A percentile compares a stretch with the other conserved stretches of the same genome.
Conservation (phyloP, 345 rosid species). For the Moringa oleifera region DNA sequence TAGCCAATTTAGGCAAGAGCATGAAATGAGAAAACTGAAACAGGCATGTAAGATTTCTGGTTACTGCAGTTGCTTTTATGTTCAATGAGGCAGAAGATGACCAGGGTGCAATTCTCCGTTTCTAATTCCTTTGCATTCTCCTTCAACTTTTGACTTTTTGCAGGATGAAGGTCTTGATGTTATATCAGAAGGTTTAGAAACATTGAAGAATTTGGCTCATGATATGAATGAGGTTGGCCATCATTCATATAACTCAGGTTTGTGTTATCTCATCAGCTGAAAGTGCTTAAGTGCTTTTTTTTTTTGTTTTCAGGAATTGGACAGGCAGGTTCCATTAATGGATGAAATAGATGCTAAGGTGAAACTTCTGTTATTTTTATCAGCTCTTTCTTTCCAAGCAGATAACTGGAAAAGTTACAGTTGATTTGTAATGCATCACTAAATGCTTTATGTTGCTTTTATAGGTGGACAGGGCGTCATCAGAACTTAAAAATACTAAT, state of each 20-base stretch:
- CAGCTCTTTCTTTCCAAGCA: background rate
- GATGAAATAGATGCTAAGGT: constrained; percentile 87
- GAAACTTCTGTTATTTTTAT: constrained; percentile 12
- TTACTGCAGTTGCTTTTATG: background rate
- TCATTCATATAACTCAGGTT: background rate
- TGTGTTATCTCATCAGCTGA: constrained; percentile 6
- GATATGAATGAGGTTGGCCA: constrained; percentile 74
- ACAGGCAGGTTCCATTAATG: constrained; percentile 72
- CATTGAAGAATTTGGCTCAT: constrained; percentile 45
- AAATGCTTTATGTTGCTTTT: constrained; percentile 14
- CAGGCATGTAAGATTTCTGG: constrained; percentile 54
- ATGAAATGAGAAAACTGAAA: constrained; percentile 72
- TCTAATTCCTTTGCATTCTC: background rate
- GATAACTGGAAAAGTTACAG: constrained; percentile 2
- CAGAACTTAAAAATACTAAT: constrained; percentile 65
- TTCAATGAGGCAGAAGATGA: background rate
- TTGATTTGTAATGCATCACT: background rate
- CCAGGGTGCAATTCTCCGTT: background rate
- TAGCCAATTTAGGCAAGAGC: constrained; percentile 58
- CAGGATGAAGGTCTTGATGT: constrained; percentile 65
- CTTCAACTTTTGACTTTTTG: background rate
- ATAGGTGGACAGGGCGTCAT: constrained; percentile 69
- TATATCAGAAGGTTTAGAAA: constrained; percentile 41
- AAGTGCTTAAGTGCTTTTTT: constrained; percentile 7
- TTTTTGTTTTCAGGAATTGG: constrained; percentile 52